These are phyloP conservation scores for Citrus mangshanensis DNA, from an alignment of 345 rosid genomes.

Conservation along the genomic window DNA sequence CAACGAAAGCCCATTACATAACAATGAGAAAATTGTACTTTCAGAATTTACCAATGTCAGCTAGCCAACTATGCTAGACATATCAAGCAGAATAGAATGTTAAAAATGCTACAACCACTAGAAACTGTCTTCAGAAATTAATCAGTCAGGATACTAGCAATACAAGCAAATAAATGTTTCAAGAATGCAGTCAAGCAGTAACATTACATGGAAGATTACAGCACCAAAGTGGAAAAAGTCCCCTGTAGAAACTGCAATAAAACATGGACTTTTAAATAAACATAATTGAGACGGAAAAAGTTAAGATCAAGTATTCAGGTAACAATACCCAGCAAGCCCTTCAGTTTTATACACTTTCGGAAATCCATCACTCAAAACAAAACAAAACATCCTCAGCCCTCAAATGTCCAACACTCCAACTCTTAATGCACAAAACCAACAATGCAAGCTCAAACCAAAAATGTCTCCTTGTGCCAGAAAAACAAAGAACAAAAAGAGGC, in stretches of 20 bases:
- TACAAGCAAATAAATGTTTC: slow-evolving; percentile 1
- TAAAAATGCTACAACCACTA: neutral
- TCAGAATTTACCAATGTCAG: neutral
- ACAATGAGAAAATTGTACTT: neutral
- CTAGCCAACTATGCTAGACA: neutral
- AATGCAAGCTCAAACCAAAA: too few species aligned
- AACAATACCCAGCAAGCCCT: slow-evolving; percentile 52
- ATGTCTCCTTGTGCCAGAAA: too few species aligned
- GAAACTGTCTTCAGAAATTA: neutral
- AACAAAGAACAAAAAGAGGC: too few species aligned
- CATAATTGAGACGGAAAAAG: slow-evolving; percentile 6
- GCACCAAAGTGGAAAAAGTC: slow-evolving; percentile 48
- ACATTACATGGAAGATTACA: slow-evolving; percentile 50
- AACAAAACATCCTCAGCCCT: too few species aligned
- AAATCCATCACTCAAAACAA: slow-evolving; percentile 52
- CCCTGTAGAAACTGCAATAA: slow-evolving; percentile 46
- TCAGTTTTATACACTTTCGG: slow-evolving; percentile 52
- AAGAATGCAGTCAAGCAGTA: slow-evolving; percentile 27
- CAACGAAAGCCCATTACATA: neutral
- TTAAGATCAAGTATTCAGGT: neutral
- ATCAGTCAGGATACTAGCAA: neutral
- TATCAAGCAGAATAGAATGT: neutral
- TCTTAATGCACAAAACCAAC: too few species aligned
- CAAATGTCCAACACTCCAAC: too few species aligned
- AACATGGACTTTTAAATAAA: neutral